phyloP scores from a whole-genome alignment of 2,329 filamentous ascomycete species.

The Hypocreales sp. region DNA sequence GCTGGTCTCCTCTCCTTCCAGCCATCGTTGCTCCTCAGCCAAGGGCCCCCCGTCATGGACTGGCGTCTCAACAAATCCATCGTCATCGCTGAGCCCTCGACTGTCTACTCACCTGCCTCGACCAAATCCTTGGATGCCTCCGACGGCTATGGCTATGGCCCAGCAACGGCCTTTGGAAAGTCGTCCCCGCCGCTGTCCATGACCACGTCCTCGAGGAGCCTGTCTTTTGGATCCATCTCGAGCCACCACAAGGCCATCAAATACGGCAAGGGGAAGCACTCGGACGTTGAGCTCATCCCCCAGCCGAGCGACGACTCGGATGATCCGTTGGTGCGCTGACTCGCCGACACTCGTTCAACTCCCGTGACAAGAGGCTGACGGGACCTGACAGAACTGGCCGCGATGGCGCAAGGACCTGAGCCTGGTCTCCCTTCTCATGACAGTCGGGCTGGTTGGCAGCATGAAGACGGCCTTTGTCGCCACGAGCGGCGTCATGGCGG shows the following conservation, averaged over 20 bases:
- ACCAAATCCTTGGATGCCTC: too few relatives aligned
- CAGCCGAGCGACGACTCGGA: constrained; percentile 38
- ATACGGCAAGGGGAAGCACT: constrained; percentile 27
- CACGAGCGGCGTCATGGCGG: constrained; percentile 28
- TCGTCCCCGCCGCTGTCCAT: constrained; percentile 2
- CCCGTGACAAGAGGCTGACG: not conserved
- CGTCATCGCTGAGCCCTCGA: too few relatives aligned
- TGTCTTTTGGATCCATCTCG: constrained; percentile 5
- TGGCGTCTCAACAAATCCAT: too few relatives aligned
- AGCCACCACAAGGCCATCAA: constrained; percentile 22
- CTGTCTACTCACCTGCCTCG: too few relatives aligned
- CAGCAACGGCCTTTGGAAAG: not conserved
- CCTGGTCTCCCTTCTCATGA: constrained; percentile 28
- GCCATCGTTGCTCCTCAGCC: too few relatives aligned
- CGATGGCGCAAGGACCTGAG: constrained; percentile 35
- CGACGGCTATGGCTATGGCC: too few relatives aligned
- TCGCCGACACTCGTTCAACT: not conserved
- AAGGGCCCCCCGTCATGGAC: too few relatives aligned
- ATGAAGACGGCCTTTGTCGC: constrained; percentile 38
- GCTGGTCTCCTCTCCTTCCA: too few relatives aligned
- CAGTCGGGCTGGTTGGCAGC: constrained; percentile 29
- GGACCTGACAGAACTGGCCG: constrained; percentile 33
- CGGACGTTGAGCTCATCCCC: constrained; percentile 31
- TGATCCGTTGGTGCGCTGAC: constrained; percentile 36
- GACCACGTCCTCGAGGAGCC: constrained; percentile 4